A percentile compares a stretch with the other conserved stretches of the same genome.
These are phyloP conservation scores for Scedosporium aurantiacum DNA, from an alignment of 2,329 filamentous ascomycete genomes.

Conservation along the genomic window DNA sequence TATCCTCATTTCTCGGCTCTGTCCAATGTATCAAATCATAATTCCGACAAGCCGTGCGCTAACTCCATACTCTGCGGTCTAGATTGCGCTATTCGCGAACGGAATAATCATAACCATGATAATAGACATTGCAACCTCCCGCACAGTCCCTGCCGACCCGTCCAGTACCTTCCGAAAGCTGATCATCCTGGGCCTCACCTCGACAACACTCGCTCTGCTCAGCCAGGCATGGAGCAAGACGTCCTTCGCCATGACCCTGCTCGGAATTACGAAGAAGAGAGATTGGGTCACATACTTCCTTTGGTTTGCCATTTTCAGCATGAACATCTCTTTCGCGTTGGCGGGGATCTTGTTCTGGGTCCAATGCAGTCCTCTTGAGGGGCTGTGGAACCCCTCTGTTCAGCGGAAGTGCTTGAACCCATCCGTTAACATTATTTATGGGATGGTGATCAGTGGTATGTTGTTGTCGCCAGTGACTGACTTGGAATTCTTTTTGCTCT, in stretches of 20 bases:
- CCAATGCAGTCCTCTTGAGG: neutral
- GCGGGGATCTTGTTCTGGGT: constrained; percentile 13
- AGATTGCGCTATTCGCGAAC: neutral
- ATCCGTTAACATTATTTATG: neutral
- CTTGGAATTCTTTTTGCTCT: neutral
- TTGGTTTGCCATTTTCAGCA: constrained; percentile 15
- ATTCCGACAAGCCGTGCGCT: neutral
- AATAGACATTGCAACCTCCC: neutral
- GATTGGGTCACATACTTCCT: neutral
- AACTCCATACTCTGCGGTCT: neutral
- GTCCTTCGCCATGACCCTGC: constrained; percentile 18
- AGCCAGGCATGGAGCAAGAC: constrained; percentile 17
- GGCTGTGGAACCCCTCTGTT: constrained; percentile 14
- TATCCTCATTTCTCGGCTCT: neutral
- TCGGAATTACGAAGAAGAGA: constrained; percentile 14
- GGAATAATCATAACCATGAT: neutral
- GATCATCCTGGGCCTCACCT: neutral
- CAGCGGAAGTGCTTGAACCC: constrained; percentile 18
- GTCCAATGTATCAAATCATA: neutral
- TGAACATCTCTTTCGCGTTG: constrained; percentile 14
- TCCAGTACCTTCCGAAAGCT: neutral
- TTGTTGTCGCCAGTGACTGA: neutral
- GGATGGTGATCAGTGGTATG: neutral
- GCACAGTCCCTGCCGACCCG: neutral
- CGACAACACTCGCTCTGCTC: neutral